phyloP scores from a whole-genome alignment of 169 alveolate genomes.

The Perkinsus chesapeaki region DNA sequence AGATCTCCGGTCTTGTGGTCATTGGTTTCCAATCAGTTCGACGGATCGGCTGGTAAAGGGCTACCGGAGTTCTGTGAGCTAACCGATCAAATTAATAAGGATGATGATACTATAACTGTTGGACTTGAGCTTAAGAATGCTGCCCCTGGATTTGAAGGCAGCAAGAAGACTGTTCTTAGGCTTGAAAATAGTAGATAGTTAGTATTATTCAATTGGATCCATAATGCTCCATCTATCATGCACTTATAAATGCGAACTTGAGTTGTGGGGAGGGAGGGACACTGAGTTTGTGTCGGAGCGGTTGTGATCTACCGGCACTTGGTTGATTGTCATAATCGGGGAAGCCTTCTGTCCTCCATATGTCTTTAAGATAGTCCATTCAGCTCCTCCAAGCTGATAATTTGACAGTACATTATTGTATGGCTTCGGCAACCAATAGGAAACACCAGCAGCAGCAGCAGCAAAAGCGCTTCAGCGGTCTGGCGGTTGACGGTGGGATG shows the following conservation, averaged over 20 bases:
- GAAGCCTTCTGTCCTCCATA: no score
- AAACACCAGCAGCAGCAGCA: neutral
- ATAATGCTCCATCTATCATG: neutral
- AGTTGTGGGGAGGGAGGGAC: neutral
- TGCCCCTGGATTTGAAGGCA: neutral
- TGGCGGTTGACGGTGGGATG: neutral
- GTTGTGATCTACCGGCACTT: no score
- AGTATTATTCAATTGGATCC: neutral
- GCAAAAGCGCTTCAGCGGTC: neutral
- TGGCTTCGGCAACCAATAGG: no score
- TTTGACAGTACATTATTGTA: neutral
- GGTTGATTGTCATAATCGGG: no score
- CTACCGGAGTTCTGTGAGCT: constrained; percentile 17
- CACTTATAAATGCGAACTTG: no score
- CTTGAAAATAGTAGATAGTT: neutral
- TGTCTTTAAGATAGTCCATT: no score
- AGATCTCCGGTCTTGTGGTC: no score
- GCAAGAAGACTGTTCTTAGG: neutral
- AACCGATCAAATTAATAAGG: neutral
- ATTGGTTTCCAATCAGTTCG: neutral
- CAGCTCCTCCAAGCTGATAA: no score
- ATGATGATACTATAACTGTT: neutral
- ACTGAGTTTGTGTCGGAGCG: no score
- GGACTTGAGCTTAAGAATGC: constrained; percentile 9
- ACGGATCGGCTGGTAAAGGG: constrained; percentile 15